These are phyloP conservation scores for Phycomyces blakesleeanus DNA, from an alignment of 192 early-diverging fungal genomes.

Conservation along the genomic window DNA sequence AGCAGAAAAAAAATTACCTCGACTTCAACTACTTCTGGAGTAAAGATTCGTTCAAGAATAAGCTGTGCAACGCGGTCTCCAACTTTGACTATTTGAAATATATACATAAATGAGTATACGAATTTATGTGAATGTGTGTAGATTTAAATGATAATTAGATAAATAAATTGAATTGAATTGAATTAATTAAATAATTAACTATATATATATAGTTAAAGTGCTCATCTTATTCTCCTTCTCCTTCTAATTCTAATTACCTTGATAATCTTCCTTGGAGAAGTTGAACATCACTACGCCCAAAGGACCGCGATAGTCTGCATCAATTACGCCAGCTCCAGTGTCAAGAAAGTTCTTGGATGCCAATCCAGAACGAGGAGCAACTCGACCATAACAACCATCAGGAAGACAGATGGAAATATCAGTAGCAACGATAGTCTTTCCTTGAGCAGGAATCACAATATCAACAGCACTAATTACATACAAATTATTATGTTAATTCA, in stretches of 20 bases:
- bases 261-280: slow-evolving; percentile 64
- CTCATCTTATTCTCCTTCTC: too few species aligned
- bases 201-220: too few species aligned
- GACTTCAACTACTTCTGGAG: slow-evolving; percentile 76
- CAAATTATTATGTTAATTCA: too few species aligned
- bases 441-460: slow-evolving; percentile 70
- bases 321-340: slow-evolving; percentile 87
- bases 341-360: slow-evolving; percentile 89
- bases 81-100: slow-evolving; percentile 66
- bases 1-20: slow-evolving; percentile 62
- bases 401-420: slow-evolving; percentile 87
- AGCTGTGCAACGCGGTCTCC: slow-evolving; percentile 97
- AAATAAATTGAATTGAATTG: too few species aligned
- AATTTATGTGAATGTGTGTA: too few species aligned
- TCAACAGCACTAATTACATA: slow-evolving; percentile 49
- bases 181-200: too few species aligned
- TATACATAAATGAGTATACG: too few species aligned
- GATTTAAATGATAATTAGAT: too few species aligned
- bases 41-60: slow-evolving; percentile 82
- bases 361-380: slow-evolving; percentile 90
- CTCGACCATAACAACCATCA: slow-evolving; percentile 85
- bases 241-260: too few species aligned
- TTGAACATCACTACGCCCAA: slow-evolving; percentile 88
- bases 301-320: slow-evolving; percentile 87
- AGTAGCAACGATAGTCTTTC: slow-evolving; percentile 76